Percentiles rank a stretch among this genome's conserved stretches.
These are phyloP conservation scores for Tolypocladium album DNA, from an alignment of 2,329 filamentous ascomycete genomes.

Conservation along the genomic window DNA sequence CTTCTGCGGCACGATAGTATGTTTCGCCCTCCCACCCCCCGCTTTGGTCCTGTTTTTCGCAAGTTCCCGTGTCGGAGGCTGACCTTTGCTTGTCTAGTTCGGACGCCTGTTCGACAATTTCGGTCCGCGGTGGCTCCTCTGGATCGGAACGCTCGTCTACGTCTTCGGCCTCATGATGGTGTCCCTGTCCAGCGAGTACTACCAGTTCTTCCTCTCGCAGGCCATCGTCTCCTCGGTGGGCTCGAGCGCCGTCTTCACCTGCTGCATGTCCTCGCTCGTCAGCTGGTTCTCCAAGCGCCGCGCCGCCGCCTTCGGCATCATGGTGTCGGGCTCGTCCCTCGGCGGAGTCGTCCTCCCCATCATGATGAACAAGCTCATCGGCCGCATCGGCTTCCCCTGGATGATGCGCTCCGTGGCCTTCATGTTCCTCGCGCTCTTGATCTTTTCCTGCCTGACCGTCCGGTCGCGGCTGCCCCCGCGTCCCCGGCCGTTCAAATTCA, in stretches of 20 bases:
- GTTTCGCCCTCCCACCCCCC: constrained; percentile 14
- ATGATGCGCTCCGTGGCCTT: constrained; percentile 36
- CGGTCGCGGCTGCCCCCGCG: constrained; percentile 33
- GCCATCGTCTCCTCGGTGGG: constrained; percentile 29
- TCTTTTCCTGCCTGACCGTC: constrained; percentile 24
- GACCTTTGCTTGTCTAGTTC: constrained; percentile 16
- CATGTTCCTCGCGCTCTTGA: constrained; percentile 28
- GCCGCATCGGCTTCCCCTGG: constrained; percentile 33
- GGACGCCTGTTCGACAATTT: constrained; percentile 56
- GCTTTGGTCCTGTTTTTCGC: neutral
- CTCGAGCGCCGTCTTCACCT: constrained; percentile 31
- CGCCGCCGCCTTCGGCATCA: constrained; percentile 41
- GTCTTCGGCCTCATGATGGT: constrained; percentile 58
- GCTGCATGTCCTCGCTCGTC: constrained; percentile 28
- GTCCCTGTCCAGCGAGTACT: constrained; percentile 35
- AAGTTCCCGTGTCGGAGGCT: neutral
- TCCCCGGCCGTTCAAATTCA: constrained; percentile 30
- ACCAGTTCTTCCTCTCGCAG: constrained; percentile 33
- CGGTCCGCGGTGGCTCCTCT: constrained; percentile 48
- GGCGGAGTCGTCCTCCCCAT: constrained; percentile 51
- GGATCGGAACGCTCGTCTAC: constrained; percentile 42
- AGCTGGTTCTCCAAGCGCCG: constrained; percentile 43
- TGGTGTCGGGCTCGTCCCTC: constrained; percentile 41
- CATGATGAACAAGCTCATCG: constrained; percentile 44
- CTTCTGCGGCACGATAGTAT: constrained; percentile 36